A percentile compares a stretch with the other conserved stretches of the same genome.
phyloP scores from a whole-genome alignment of 768 basidiomycete species.

The Boletus coccyginus region DNA sequence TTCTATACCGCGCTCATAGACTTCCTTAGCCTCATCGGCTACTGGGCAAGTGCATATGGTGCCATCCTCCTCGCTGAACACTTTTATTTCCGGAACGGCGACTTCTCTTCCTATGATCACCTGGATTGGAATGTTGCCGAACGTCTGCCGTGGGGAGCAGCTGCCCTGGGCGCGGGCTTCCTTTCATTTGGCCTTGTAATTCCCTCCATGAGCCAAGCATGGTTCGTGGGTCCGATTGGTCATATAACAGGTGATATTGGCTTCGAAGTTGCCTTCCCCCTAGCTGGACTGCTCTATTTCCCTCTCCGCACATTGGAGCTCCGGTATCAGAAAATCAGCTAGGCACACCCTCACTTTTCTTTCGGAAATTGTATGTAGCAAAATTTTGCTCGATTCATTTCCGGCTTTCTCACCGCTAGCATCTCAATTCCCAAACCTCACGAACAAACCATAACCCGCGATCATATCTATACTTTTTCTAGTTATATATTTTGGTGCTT shows the following conservation, averaged over 20 bases:
- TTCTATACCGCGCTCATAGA: constrained; percentile 66
- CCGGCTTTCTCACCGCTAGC: not conserved
- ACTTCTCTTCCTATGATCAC: constrained; percentile 48
- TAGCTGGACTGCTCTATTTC: constrained; percentile 48
- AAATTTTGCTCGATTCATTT: constrained; percentile 1
- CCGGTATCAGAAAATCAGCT: constrained; percentile 27
- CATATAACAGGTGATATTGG: constrained; percentile 66
- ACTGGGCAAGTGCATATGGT: constrained; percentile 57
- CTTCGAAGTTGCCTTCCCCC: constrained; percentile 55
- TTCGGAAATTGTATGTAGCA: constrained; percentile 10
- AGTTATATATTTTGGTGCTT: not conserved
- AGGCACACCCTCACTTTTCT: not conserved
- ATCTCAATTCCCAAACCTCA: not conserved
- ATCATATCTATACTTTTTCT: not conserved
- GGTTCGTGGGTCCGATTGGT: constrained; percentile 71
- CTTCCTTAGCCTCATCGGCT: constrained; percentile 68
- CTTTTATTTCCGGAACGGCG: constrained; percentile 53
- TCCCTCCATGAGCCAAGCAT: constrained; percentile 68
- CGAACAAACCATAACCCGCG: not conserved
- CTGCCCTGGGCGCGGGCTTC: constrained; percentile 52
- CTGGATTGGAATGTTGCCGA: constrained; percentile 49
- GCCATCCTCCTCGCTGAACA: constrained; percentile 67
- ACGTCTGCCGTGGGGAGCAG: constrained; percentile 58
- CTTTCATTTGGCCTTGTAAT: constrained; percentile 56
- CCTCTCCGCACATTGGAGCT: constrained; percentile 54